Conservation (phyloP, 2,329 filamentous ascomycete genomes). For the Apiospora malaysiana region DNA sequence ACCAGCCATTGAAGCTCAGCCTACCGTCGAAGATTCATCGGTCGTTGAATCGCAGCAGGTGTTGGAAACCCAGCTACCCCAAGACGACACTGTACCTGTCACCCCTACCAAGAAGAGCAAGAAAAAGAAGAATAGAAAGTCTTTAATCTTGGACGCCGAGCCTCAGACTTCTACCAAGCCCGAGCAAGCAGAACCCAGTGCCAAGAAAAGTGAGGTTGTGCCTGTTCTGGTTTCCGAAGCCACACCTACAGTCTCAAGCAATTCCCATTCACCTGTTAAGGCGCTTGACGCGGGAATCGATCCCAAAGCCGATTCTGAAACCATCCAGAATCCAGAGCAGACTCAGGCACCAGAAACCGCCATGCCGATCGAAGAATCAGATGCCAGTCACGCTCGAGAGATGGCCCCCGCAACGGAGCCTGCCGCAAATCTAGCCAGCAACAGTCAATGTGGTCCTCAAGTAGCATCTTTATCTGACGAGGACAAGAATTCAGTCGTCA, state of each 20-base stretch:
- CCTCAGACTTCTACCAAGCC: neutral
- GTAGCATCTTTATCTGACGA: neutral
- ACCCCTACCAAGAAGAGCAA: constrained; percentile 42
- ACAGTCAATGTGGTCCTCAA: neutral
- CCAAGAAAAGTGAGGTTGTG: neutral
- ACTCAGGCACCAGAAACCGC: neutral
- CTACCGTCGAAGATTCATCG: neutral
- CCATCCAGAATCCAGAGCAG: too few species aligned
- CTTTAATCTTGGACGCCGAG: constrained; percentile 15
- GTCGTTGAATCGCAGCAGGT: constrained; percentile 10
- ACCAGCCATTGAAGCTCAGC: neutral
- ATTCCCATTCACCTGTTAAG: neutral
- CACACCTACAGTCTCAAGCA: too few species aligned
- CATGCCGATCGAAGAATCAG: neutral
- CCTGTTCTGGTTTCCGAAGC: neutral
- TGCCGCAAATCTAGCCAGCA: neutral
- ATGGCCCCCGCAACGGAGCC: neutral
- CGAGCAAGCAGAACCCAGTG: neutral
- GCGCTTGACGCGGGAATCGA: neutral
- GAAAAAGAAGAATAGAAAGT: constrained; percentile 42
- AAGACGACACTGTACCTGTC: constrained; percentile 21
- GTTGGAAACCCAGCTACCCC: constrained; percentile 1
- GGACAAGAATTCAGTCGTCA: neutral
- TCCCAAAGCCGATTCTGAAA: neutral
- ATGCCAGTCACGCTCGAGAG: neutral